phyloP scores from a whole-genome alignment of 495 filamentous ascomycete species.

The Podospora pseudopauciseta region DNA sequence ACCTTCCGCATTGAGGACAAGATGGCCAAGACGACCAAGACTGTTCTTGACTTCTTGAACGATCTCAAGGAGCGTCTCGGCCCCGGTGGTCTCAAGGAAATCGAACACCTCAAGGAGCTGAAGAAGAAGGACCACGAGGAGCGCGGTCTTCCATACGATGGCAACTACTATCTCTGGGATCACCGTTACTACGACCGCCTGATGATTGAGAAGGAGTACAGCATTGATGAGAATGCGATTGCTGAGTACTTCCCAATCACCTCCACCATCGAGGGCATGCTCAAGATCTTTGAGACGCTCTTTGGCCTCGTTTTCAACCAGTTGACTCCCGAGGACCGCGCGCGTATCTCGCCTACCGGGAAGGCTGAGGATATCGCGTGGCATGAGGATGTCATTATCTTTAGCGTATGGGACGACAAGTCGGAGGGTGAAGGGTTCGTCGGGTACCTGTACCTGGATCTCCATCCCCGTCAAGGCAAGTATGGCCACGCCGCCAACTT shows the following conservation, averaged over 20 bases:
- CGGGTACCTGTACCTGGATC: conserved; percentile 63
- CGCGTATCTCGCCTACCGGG: conserved; percentile 47
- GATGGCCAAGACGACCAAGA: conserved; percentile 92
- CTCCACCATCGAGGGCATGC: conserved; percentile 83
- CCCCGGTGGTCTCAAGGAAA: conserved; percentile 75
- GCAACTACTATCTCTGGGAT: conserved; percentile 90
- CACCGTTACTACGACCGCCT: conserved; percentile 76
- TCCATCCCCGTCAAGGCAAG: conserved; percentile 59
- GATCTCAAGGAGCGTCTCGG: conserved; percentile 73
- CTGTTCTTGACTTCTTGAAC: conserved; percentile 77
- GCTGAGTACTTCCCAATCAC: conserved; percentile 91
- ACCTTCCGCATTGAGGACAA: conserved; percentile 90
- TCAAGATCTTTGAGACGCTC: conserved; percentile 88
- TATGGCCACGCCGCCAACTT: conserved; percentile 76
- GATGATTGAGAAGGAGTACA: conserved; percentile 88
- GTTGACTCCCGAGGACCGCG: conserved; percentile 53
- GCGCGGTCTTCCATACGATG: conserved; percentile 57
- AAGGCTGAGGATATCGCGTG: conserved; percentile 57
- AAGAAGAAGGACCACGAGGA: conserved; percentile 72
- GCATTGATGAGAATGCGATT: conserved; percentile 82
- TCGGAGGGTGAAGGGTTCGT: conserved; percentile 55
- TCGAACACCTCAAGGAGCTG: conserved; percentile 63
- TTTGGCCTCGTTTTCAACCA: conserved; percentile 92
- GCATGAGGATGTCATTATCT: conserved; percentile 61
- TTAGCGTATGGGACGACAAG: conserved; percentile 61